Evolutionary conservation across 345 rosid species (phyloP), one percentile per base, ranked within the genome.

Genomic region (Draba incana): DNA sequence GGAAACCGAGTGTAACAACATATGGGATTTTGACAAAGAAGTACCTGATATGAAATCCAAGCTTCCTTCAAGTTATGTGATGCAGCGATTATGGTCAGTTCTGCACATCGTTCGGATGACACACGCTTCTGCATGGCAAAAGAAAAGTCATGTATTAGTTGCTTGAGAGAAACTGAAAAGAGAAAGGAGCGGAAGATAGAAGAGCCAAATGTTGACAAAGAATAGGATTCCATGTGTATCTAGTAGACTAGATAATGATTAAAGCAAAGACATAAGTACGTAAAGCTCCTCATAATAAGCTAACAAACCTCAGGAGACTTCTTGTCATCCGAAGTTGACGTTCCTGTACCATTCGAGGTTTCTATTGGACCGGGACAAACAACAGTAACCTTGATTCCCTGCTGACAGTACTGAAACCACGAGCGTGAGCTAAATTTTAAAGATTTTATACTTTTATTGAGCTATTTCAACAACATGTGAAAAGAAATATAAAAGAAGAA

Each of bases 281-380:
- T 51, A 43, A 13, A 43, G n/a, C 16, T 3, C 61, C 20, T 56
- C 62, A 59, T 49, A 52, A 33, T n/a, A 30, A 15, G 46, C 28
- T 43, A 52, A 62, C 67, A 50, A 44, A 85, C 97, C 89, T 85
- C 92, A 10, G 79, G 76, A 51, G 80, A 76, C 37, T 71, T 66
- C 68, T 81, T 83, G 49, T 80, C 75, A 28, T 63, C 83, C 2
- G 87, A 78, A 56, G 83, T 54, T 56, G 90, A 71, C 28, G 78
- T 77, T 74, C 86, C 94, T 69, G 82, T 67, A 39, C 81, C 86
- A 72, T 80, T 82, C 27, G 85, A 75, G 53, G 97, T 90, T 66
- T 78, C 84, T 78, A 93, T 80, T 8, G 97, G 98, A 72, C 98
- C 98, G 10, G 98, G 98, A 82, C 94, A 90, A 75, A 93, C 92